phyloP scores from a whole-genome alignment of 768 basidiomycete species.

The Leccinellum albellum region DNA sequence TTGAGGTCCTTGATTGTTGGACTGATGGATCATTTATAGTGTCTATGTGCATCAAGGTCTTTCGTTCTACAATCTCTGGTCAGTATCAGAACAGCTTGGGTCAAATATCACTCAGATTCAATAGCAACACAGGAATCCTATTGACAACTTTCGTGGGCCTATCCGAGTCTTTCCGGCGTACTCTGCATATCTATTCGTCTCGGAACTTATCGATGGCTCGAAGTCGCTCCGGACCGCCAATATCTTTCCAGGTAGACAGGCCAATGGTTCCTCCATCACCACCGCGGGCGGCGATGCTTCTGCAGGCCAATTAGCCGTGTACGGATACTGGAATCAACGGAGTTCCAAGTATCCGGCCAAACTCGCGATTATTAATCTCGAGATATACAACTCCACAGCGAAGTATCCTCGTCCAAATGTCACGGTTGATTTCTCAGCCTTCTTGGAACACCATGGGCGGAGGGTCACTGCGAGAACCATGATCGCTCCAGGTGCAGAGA shows the following conservation, averaged over 20 bases:
- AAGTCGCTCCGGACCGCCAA: constrained; percentile 43
- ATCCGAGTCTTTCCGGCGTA: constrained; percentile 53
- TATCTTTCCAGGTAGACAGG: constrained; percentile 49
- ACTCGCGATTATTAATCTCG: constrained; percentile 46
- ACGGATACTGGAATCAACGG: constrained; percentile 46
- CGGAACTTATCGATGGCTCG: constrained; percentile 45
- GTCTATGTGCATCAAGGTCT: constrained; percentile 52
- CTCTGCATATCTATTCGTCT: constrained; percentile 47
- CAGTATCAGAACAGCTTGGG: constrained; percentile 1
- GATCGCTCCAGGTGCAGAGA: constrained; percentile 47
- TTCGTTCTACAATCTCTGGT: constrained; percentile 47
- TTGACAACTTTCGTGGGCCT: constrained; percentile 45
- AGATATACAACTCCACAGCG: constrained; percentile 50
- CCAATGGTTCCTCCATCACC: constrained; percentile 50
- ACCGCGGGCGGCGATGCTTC: constrained; percentile 46
- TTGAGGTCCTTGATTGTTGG: background rate
- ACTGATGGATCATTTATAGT: constrained; percentile 22
- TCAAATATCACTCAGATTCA: background rate
- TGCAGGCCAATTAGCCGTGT: constrained; percentile 46
- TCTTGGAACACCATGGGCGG: constrained; percentile 27
- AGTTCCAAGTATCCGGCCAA: constrained; percentile 37
- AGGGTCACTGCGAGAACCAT: constrained; percentile 38
- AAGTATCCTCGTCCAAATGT: constrained; percentile 37
- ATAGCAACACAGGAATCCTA: constrained; percentile 39
- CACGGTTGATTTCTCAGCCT: constrained; percentile 46